Evolutionary conservation across 1,284 basidiomycete species (phyloP).

Genomic region (Stereum hirsutum): DNA sequence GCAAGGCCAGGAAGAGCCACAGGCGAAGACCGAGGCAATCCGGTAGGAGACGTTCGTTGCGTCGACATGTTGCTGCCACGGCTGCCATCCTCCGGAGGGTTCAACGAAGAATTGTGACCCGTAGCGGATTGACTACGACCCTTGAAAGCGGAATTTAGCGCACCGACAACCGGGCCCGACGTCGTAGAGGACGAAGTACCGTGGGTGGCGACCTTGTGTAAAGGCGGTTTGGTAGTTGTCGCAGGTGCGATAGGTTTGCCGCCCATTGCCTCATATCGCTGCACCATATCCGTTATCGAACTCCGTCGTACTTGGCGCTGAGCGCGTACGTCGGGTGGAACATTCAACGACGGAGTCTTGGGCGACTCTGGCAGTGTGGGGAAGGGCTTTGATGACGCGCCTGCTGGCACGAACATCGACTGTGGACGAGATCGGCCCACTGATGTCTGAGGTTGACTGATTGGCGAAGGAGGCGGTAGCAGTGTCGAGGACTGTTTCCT

Average conservation of each 20-base stretch:
- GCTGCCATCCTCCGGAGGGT: slow-evolving; percentile 16
- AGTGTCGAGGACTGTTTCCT: slow-evolving; percentile 8
- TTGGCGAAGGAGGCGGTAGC: slow-evolving; percentile 9
- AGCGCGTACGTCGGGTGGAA: slow-evolving; percentile 15
- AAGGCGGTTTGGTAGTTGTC: slow-evolving; percentile 14
- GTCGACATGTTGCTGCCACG: slow-evolving; percentile 13
- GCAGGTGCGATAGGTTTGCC: slow-evolving; percentile 26
- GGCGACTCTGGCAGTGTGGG: slow-evolving; percentile 28
- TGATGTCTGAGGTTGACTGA: slow-evolving; percentile 6
- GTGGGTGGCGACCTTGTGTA: slow-evolving; percentile 10
- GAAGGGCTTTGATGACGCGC: slow-evolving; percentile 23
- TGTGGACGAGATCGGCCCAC: slow-evolving; percentile 45
- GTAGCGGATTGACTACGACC: slow-evolving; percentile 2
- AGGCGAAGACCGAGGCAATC: slow-evolving; percentile 16
- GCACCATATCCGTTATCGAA: slow-evolving; percentile 78
- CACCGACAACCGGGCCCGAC: no score
- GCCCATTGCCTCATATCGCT: slow-evolving; percentile 62
- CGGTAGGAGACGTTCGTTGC: slow-evolving; percentile 19
- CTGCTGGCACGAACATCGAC: slow-evolving; percentile 58
- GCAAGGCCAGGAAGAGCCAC: slow-evolving; percentile 14
- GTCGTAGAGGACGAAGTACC: slow-evolving; percentile 15
- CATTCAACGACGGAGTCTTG: slow-evolving; percentile 22
- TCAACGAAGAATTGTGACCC: slow-evolving; percentile 15
- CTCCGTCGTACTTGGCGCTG: slow-evolving; percentile 41
- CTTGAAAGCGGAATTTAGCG: slow-evolving; percentile 4